Evolutionary conservation across 441 rosid genomes (phyloP).

Genomic region (Syzygium malaccense): DNA sequence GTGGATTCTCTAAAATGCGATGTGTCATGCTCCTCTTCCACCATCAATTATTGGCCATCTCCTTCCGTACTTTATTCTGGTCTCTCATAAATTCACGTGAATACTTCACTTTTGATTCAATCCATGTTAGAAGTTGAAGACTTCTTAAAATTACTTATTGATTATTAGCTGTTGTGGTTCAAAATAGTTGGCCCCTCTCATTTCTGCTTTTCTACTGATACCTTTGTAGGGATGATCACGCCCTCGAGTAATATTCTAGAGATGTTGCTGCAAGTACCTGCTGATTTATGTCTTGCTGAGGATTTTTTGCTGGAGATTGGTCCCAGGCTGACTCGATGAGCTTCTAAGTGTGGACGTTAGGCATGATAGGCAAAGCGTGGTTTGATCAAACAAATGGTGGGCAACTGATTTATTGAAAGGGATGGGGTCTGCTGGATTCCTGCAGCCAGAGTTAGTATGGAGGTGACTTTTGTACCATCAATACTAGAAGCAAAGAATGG

Average conservation of each 20-base stretch:
- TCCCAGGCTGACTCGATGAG: neutral
- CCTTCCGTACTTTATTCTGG: neutral
- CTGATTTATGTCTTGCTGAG: neutral
- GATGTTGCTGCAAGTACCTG: neutral
- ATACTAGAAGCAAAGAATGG: neutral
- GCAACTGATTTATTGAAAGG: neutral
- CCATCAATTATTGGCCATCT: neutral
- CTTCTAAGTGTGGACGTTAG: neutral
- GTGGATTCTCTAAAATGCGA: neutral
- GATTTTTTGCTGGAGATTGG: neutral
- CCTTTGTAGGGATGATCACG: neutral
- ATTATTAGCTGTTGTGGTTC: neutral
- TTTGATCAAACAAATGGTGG: neutral
- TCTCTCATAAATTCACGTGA: neutral
- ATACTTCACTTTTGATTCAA: neutral
- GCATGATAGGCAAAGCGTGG: neutral
- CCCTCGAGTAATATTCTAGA: neutral
- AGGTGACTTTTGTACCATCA: neutral
- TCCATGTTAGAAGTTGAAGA: neutral
- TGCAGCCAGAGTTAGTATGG: neutral
- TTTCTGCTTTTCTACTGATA: neutral
- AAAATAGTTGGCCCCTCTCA: neutral
- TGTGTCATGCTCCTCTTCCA: neutral
- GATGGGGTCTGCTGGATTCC: neutral
- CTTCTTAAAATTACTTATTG: neutral